Base-by-base conservation (phyloP, 305 asterid genomes). In the Fraxinus ornus region DNA sequence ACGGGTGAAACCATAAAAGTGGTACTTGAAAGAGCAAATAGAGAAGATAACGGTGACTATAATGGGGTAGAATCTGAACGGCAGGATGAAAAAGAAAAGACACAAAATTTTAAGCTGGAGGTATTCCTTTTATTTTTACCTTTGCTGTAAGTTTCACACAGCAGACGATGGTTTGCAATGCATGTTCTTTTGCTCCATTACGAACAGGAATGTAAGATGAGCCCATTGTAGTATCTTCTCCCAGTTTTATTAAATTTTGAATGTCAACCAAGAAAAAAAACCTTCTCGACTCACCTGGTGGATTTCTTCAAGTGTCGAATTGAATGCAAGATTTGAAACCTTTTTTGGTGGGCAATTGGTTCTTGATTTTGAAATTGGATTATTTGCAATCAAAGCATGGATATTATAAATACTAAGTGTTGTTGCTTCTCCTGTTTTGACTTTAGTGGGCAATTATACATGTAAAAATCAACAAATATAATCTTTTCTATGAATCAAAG, bases 1-100 rank as follows among this genome's bases (percentile, higher is more conserved):
- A 93, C 98, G 30, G 98, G 99, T 35, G 99, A 96, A 88, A 94
- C 94, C 64, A 92, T 92, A 76, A 91, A 93, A 85, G 97, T 96
- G 73, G 92, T 91, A 41, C 92, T 96, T 77, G 98, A 93, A 89
- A 93, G 90, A 85, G 94, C 78, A 84, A 88, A 83, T 70, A 91
- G 86, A 77, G 98, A 92, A 83, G 98, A 96, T 75, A 90, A 84
- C 80, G 92, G 84, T 41, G 93, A 92, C 81, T 93, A 93, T 83
- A 82, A 87, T 52, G 90, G 78, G 33, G 85, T 84, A 24, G 97
- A 93, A 84, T 86, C 97, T 52, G 97, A 92, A 47, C 89, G 83
- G 49, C 81, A 88, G 78, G 97, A 91, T 30, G 92, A 89, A 41
- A 89, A 85, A 1, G 92, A 86, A 75, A 94, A 91, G 91, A 91